Evolutionary conservation across 805 yeast species (phyloP).

Genomic region (Metschnikowia noctiluminum): DNA sequence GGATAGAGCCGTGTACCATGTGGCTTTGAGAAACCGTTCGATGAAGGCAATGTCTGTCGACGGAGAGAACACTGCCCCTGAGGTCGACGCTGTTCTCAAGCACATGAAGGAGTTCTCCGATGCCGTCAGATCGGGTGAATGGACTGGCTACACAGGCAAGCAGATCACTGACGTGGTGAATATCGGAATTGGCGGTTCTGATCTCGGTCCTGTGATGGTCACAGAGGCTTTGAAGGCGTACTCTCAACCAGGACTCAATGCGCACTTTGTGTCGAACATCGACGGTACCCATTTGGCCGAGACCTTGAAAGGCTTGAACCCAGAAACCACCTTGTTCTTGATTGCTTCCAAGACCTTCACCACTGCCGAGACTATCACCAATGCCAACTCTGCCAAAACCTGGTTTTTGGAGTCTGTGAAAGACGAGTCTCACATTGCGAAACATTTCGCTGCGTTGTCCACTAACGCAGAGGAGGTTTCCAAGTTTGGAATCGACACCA

Average conservation of each 20-base stretch:
- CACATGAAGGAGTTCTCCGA: conserved; percentile 97
- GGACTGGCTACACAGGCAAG: conserved; percentile 98
- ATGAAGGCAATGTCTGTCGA: conserved; percentile 83
- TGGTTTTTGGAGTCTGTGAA: conserved; percentile 84
- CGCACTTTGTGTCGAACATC: conserved; percentile 95
- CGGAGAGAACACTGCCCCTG: conserved; percentile 84
- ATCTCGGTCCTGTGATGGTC: conserved; percentile 98
- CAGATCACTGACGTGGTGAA: conserved; percentile 90
- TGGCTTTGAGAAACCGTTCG: conserved; percentile 92
- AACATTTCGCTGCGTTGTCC: conserved; percentile 95
- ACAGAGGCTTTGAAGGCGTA: conserved; percentile 96
- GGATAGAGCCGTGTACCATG: conserved; percentile 95
- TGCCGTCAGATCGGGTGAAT: conserved; percentile 82
- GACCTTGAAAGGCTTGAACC: conserved; percentile 69
- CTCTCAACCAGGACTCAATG: conserved; percentile 66
- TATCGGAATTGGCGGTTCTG: conserved; percentile 99
- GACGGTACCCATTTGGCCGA: conserved; percentile 98
- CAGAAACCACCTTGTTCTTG: conserved; percentile 90
- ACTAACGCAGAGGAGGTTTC: conserved; percentile 89
- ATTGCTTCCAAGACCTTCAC: conserved; percentile 98
- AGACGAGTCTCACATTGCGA: conserved; percentile 74
- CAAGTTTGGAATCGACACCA: conserved; percentile 95
- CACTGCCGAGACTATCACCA: conserved; percentile 96
- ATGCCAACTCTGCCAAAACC: conserved; percentile 90
- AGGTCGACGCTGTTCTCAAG: conserved; percentile 84